phyloP scores from a whole-genome alignment of 2,329 filamentous ascomycete genomes.

The Celoporthe dispersa region DNA sequence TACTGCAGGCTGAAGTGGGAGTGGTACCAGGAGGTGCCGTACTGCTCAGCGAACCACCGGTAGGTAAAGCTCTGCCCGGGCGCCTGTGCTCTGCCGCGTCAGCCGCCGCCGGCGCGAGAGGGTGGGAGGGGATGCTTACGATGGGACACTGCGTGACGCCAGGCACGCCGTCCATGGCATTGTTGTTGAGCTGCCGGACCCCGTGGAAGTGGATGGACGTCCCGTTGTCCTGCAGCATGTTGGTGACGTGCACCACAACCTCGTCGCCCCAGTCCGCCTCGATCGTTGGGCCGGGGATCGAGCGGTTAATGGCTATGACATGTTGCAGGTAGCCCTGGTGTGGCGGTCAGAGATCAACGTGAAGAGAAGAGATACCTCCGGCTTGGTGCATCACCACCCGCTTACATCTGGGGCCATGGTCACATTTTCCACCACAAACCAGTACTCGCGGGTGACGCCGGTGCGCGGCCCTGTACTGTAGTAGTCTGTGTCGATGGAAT shows the following conservation, averaged over 20 bases:
- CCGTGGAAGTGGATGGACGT: slow-evolving; percentile 55
- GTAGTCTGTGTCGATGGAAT: slow-evolving; percentile 39
- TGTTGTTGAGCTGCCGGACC: slow-evolving; percentile 48
- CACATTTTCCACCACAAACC: slow-evolving; percentile 31
- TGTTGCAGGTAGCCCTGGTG: background rate
- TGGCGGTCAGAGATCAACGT: slow-evolving; percentile 32
- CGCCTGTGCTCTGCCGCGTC: slow-evolving; percentile 18
- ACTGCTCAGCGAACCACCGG: slow-evolving; percentile 40
- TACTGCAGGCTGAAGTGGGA: slow-evolving; percentile 41
- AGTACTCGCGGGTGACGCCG: slow-evolving; percentile 32
- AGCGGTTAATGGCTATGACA: slow-evolving; percentile 39
- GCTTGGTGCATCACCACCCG: slow-evolving; percentile 39
- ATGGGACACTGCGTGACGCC: slow-evolving; percentile 47
- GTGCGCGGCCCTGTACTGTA: slow-evolving; percentile 35
- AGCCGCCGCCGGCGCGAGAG: too few relatives aligned
- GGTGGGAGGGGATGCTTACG: slow-evolving; percentile 15
- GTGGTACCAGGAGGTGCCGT: slow-evolving; percentile 44
- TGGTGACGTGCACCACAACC: slow-evolving; percentile 61
- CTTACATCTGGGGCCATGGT: slow-evolving; percentile 33
- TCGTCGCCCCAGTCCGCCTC: slow-evolving; percentile 49
- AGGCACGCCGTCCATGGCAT: slow-evolving; percentile 47
- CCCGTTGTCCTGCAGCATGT: slow-evolving; percentile 53
- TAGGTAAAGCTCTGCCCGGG: slow-evolving; percentile 41
- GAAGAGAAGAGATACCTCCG: slow-evolving; percentile 38
- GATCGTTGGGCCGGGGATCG: slow-evolving; percentile 38